These are phyloP conservation scores for Cinchona pubescens DNA, from an alignment of 257 asterid species.

Conservation along the genomic window DNA sequence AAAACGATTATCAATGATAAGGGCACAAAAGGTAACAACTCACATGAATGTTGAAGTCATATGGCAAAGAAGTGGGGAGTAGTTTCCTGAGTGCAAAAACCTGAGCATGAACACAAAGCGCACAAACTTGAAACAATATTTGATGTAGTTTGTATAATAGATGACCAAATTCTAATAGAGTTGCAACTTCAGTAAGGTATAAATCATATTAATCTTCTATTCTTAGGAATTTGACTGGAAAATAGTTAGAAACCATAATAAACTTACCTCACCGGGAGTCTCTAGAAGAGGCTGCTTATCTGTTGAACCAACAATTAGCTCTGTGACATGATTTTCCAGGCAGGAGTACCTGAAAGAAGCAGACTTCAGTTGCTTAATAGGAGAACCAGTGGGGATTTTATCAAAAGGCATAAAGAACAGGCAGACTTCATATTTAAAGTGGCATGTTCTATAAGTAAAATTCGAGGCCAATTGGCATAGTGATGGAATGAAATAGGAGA, in stretches of 20 bases:
- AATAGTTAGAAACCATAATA: neutral
- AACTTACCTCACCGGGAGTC: constrained; percentile 85
- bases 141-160: neutral
- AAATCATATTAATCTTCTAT: neutral
- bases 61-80: constrained; percentile 74
- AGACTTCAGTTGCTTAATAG: constrained; percentile 11
- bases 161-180: too few relatives aligned
- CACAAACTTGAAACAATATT: neutral
- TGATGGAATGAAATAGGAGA: neutral
- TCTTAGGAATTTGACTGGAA: neutral
- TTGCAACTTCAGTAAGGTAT: neutral
- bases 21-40: constrained; percentile 26
- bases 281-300: constrained; percentile 77
- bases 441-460: neutral
- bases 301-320: constrained; percentile 65
- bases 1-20: too few relatives aligned
- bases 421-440: neutral
- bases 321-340: constrained; percentile 48
- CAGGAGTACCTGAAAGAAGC: constrained; percentile 50
- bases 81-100: constrained; percentile 89
- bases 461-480: neutral
- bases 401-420: neutral
- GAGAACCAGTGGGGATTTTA: neutral
- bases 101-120: constrained; percentile 34
- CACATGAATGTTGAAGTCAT: constrained; percentile 88